Evolutionary conservation across 225 moss, liverwort and hornwort genomes (phyloP).

Genomic region (Thuidium tamariscinum): DNA sequence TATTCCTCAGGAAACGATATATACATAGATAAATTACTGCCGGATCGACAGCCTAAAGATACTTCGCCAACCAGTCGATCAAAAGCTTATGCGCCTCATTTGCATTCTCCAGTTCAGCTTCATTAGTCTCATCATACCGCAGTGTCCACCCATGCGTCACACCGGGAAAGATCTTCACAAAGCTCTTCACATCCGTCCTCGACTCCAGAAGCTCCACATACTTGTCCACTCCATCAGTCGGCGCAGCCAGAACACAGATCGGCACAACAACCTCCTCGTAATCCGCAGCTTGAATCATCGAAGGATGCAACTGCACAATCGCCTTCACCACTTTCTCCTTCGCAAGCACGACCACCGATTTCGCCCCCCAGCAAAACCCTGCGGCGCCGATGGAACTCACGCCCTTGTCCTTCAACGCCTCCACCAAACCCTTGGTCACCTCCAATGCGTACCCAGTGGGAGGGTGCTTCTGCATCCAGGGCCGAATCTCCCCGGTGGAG

Average conservation of each 20-base stretch:
- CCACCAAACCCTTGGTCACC: conserved; percentile 17
- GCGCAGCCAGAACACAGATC: conserved; percentile 15
- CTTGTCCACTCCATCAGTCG: conserved; percentile 18
- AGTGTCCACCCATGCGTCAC: conserved; percentile 54
- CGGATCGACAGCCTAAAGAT: conserved; percentile 1
- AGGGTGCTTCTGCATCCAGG: conserved; percentile 23
- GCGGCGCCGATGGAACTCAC: conserved; percentile 25
- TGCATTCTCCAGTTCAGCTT: conserved; percentile 27
- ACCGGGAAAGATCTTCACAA: conserved; percentile 41
- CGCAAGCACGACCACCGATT: conserved; percentile 8
- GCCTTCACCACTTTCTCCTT: conserved; percentile 29
- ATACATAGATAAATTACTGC: neutral
- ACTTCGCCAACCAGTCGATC: conserved; percentile 52
- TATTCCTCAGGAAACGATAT: neutral
- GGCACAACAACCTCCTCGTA: conserved; percentile 37
- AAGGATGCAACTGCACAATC: conserved; percentile 51
- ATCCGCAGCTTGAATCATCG: neutral
- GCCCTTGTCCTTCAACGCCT: conserved; percentile 55
- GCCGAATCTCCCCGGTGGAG: neutral
- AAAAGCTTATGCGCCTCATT: conserved; percentile 38
- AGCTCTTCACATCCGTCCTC: conserved; percentile 17
- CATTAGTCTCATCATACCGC: conserved; percentile 25
- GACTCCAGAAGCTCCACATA: conserved; percentile 9
- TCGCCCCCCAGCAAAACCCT: conserved; percentile 63
- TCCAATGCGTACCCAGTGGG: neutral